Evolutionary conservation across 2,329 filamentous ascomycete species (phyloP).

Genomic region (Ophiostoma piceae): DNA sequence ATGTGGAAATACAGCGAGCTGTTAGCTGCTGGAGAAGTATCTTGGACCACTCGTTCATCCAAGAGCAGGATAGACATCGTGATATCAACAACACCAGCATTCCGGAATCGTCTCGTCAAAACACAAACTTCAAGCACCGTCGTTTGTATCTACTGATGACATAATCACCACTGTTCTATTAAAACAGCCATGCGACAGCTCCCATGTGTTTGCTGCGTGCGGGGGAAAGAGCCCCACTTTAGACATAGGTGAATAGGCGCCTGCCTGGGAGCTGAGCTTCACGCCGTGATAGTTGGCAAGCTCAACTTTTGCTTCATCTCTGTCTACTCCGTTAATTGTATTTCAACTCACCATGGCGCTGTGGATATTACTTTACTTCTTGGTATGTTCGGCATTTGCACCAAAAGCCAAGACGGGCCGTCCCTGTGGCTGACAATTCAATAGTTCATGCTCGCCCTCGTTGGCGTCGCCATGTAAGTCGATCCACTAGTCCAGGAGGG

Average conservation of each 20-base stretch:
- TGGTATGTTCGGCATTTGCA: not conserved
- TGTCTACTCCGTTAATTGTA: not conserved
- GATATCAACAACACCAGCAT: not conserved
- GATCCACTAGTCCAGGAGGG: not conserved
- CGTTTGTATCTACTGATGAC: not conserved
- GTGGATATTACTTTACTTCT: slow-evolving; percentile 2
- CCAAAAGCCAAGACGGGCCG: not conserved
- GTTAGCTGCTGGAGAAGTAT: too few relatives aligned
- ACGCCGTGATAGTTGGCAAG: not conserved
- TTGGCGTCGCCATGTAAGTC: slow-evolving; percentile 7
- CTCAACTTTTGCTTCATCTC: not conserved
- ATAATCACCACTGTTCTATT: not conserved
- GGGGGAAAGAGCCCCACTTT: slow-evolving; percentile 4
- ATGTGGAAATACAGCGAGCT: too few relatives aligned
- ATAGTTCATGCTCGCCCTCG: slow-evolving; percentile 14
- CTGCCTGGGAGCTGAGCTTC: not conserved
- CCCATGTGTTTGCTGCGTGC: not conserved
- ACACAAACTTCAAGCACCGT: not conserved
- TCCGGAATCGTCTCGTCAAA: not conserved
- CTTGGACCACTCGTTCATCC: too few relatives aligned
- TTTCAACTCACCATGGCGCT: not conserved
- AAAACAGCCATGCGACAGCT: not conserved
- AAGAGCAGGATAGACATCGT: too few relatives aligned
- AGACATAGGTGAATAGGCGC: not conserved
- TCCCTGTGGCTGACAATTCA: slow-evolving; percentile 2